phyloP scores from a whole-genome alignment of 352 stramenopile genomes.

The Thraustochytrium sp. region DNA sequence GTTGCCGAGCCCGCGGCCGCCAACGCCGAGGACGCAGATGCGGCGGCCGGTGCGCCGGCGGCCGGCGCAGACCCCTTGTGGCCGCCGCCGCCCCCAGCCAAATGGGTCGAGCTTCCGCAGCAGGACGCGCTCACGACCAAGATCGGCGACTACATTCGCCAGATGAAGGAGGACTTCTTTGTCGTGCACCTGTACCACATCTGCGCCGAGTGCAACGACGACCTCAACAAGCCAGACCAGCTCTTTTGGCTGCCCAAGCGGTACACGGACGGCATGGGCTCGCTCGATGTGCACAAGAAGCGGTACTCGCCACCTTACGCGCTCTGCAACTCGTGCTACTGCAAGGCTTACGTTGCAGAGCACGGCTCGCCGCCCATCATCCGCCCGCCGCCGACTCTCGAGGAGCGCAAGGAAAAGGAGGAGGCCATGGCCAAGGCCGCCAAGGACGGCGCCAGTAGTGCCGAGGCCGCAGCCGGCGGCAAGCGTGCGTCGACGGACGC shows the following conservation, averaged over 20 bases:
- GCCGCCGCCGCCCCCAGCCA: conserved; percentile 12
- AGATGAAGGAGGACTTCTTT: conserved; percentile 51
- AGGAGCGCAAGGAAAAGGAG: neutral
- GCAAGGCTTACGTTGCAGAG: conserved; percentile 32
- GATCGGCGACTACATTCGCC: conserved; percentile 43
- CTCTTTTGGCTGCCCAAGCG: conserved; percentile 39
- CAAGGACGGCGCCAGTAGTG: neutral
- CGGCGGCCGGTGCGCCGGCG: neutral
- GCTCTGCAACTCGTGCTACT: conserved; percentile 33
- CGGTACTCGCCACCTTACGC: conserved; percentile 35
- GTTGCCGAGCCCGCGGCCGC: neutral
- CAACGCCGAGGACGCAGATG: neutral
- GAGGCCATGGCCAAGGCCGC: neutral
- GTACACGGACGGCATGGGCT: conserved; percentile 36
- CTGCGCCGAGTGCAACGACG: neutral
- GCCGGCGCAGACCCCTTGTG: neutral
- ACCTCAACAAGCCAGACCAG: conserved; percentile 43
- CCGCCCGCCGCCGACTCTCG: neutral
- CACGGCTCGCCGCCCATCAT: neutral
- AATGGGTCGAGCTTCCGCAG: conserved; percentile 32
- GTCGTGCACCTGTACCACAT: conserved; percentile 49
- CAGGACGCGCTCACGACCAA: conserved; percentile 44
- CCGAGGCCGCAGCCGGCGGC: neutral
- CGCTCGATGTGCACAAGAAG: conserved; percentile 23
- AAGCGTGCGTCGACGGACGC: conserved; percentile 6